Base-by-base conservation (phyloP, 169 alveolate species). In the Eimeria acervulina region DNA sequence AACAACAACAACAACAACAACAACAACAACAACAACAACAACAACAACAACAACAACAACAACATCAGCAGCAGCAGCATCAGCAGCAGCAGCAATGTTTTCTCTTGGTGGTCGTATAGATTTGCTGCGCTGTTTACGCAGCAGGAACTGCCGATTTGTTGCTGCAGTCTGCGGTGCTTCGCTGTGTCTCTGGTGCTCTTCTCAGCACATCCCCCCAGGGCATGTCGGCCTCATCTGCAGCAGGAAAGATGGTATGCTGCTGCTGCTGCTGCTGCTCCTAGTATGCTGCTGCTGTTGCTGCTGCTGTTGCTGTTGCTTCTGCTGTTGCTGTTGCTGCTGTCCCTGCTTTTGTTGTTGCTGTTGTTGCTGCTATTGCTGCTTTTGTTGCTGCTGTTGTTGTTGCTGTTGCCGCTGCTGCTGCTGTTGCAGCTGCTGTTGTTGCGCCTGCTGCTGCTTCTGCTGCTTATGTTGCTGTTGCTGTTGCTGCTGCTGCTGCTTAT, bases 21-120 rank as follows among this genome's bases (percentile, higher is more conserved):
- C n/a, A n/a, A n/a, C n/a, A n/a, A n/a, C n/a, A n/a, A n/a, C n/a
- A n/a, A n/a, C n/a, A n/a, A n/a, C n/a, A n/a, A n/a, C n/a, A n/a
- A n/a, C 80, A 19, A 21, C 17, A 28, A 12, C 80, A 8, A 8
- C 42, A 68, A 33, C 80, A 68, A 21, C 42, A 26, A 21, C 85
- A 38, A 47, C 85, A 36, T 40, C 85, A 74, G 85, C 85, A 74
- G 52, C 55, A 74, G 85, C 85, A 74, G 52, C 55, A 36, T 40
- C 85, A 38, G 85, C 85, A 31, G 85, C 52, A 74, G 42, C 42
- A 74, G 52, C 76, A 63, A 55, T 55, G 68, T 17, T 13, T 21
- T 68, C 38, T 26, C 40, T 28, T 13, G 80, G 80, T 17, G 38
- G 40, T 17, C 80, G 28, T 68, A 36, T 28, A 26, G 42, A 36